These are phyloP conservation scores for Prunella vulgaris DNA, from an alignment of 257 asterid genomes.

Conservation along the genomic window DNA sequence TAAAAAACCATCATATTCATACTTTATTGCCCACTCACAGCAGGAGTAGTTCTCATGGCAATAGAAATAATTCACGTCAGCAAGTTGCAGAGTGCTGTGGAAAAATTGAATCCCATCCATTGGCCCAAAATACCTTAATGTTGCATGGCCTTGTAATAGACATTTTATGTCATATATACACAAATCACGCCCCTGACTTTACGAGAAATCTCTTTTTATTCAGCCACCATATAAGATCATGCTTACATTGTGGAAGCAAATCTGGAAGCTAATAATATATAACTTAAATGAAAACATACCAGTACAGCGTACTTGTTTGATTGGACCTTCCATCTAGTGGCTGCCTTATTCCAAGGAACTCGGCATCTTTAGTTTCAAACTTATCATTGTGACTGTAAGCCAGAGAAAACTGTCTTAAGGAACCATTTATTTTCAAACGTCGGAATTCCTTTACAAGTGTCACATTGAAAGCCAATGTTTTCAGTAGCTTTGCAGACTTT, in stretches of 20 bases:
- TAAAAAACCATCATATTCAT: not conserved
- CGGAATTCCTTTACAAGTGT: constrained; percentile 35
- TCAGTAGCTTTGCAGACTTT: constrained; percentile 45
- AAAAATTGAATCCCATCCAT: no score
- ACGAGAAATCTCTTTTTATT: not conserved
- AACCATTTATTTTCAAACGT: constrained; percentile 44
- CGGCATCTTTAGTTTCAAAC: constrained; percentile 37
- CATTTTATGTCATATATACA: not conserved
- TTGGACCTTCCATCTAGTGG: constrained; percentile 46
- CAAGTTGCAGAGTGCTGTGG: not conserved
- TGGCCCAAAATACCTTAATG: not conserved
- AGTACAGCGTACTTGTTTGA: constrained; percentile 51
- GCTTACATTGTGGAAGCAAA: not conserved
- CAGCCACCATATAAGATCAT: not conserved
- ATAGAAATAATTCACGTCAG: not conserved
- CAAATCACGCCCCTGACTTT: not conserved
- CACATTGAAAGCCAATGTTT: constrained; percentile 40
- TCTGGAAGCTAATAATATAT: not conserved
- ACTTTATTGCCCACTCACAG: not conserved
- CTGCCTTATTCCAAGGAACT: constrained; percentile 39
- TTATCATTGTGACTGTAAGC: constrained; percentile 36
- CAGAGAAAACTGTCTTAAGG: constrained; percentile 42
- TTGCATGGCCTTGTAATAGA: not conserved
- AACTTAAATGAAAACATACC: constrained; percentile 34
- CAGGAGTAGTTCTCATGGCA: not conserved